Conservation (phyloP, 2,329 filamentous ascomycete genomes). For the Talaromyces amestolkiae region DNA sequence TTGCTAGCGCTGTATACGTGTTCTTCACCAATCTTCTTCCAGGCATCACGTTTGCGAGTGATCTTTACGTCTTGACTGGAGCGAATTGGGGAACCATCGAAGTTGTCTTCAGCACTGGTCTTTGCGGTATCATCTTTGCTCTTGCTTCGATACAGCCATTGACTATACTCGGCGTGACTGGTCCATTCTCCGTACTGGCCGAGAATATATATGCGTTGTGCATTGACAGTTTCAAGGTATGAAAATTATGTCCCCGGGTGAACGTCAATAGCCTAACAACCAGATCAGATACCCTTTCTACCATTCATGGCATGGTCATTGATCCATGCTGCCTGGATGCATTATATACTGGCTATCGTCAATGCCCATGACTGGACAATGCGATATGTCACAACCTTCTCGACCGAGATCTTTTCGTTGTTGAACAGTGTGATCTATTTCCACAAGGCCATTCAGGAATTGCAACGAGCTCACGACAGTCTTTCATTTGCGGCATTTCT, state of each 20-base stretch:
- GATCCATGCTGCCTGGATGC: slow-evolving; percentile 65
- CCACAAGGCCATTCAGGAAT: slow-evolving; percentile 64
- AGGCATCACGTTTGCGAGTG: slow-evolving; percentile 65
- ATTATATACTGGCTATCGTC: slow-evolving; percentile 62
- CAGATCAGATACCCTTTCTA: slow-evolving; percentile 56
- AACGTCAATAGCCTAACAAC: not conserved
- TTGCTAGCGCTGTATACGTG: slow-evolving; percentile 63
- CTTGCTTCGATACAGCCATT: slow-evolving; percentile 63
- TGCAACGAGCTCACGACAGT: slow-evolving; percentile 56
- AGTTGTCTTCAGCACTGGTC: slow-evolving; percentile 63
- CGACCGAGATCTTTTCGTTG: slow-evolving; percentile 64
- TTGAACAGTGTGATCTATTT: slow-evolving; percentile 68
- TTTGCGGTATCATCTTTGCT: slow-evolving; percentile 63
- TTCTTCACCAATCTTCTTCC: slow-evolving; percentile 67
- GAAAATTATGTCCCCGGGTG: slow-evolving; percentile 14
- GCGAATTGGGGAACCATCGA: slow-evolving; percentile 65
- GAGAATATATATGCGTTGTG: slow-evolving; percentile 64
- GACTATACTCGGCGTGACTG: slow-evolving; percentile 65
- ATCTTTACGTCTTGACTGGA: slow-evolving; percentile 62
- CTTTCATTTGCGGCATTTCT: slow-evolving; percentile 63
- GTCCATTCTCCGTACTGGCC: slow-evolving; percentile 64
- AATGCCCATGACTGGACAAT: slow-evolving; percentile 70
- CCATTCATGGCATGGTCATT: slow-evolving; percentile 67
- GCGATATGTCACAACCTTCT: slow-evolving; percentile 67
- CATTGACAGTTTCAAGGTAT: slow-evolving; percentile 53